Evolutionary conservation across 805 yeast genomes (phyloP), one percentile per base, ranked within the genome.

Genomic region (Wickerhamomyces rabaulensis): DNA sequence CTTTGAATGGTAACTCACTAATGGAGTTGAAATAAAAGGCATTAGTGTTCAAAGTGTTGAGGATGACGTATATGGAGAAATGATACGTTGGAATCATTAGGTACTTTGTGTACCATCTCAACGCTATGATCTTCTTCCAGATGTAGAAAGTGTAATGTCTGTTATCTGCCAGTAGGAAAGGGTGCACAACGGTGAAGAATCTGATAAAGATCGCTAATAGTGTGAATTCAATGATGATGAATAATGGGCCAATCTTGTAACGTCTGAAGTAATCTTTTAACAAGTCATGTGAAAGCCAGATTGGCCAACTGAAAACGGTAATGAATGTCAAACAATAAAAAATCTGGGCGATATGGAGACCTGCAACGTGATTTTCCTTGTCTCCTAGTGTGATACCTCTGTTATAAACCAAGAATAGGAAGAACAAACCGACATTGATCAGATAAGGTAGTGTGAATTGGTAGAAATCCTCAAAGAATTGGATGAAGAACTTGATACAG

Each of bases 351-450:
- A 84, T 31, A 62, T 94, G 97, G 2, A 86, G 50, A 2, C 81
- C 79, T 2, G 82, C 74, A 31, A 72, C 69, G 62, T 94, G 99
- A 63, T 92, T 91, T 27, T 80, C 82, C 63, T 89, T 87, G 61
- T 94, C 99, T 2, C 99, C 99, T 41, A 92, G 73, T 0, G 98
- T 84, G 37, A 94, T 82, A 0, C 97, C 95, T 16, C 88, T 87
- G 55, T 94, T 94, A 56, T 68, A 55, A 26, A 74, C 52, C 36
- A 90, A 60, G 58, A 90, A 92, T 1, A 59, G 62, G 4, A 62
- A 68, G 62, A 90, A 92, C 1, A 72, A 51, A 0, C 62, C 60
- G 26, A 78, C 76, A 52, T 82, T 85, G 19, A 75, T 31, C 0
- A 63, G 56, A 61, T 69, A 86, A 1, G 94, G 91, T 2, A 74